A percentile compares a stretch with the other conserved stretches of the same genome.
These are phyloP conservation scores for Ajuga chamaepitys DNA, from an alignment of 257 asterid species.

Conservation along the genomic window DNA sequence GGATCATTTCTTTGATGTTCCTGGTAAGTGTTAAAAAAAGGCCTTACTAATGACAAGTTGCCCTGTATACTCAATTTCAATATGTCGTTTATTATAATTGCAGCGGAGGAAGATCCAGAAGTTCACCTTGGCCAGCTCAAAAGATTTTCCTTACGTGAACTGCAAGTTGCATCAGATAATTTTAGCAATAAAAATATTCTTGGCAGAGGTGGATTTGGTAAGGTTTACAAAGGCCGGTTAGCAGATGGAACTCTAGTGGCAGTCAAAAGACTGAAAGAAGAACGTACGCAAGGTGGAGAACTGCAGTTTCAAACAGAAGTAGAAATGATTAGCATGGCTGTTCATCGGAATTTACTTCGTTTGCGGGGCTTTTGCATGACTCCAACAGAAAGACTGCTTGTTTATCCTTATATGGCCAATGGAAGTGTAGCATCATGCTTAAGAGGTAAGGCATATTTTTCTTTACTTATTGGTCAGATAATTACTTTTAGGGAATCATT, in stretches of 20 bases:
- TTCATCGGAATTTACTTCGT: slow-evolving; percentile 78
- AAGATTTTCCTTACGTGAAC: slow-evolving; percentile 69
- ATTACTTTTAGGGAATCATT: background rate
- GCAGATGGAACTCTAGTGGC: slow-evolving; percentile 87
- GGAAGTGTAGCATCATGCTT: slow-evolving; percentile 97
- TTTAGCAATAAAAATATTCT: slow-evolving; percentile 70
- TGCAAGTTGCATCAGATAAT: slow-evolving; percentile 73
- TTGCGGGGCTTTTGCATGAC: slow-evolving; percentile 91
- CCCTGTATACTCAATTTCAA: background rate
- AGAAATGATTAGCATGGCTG: slow-evolving; percentile 91
- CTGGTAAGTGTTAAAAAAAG: slow-evolving; percentile 29
- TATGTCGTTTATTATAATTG: slow-evolving; percentile 9
- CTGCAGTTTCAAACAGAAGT: slow-evolving; percentile 89
- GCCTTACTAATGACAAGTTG: background rate
- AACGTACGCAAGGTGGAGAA: slow-evolving; percentile 81
- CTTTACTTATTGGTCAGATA: background rate
- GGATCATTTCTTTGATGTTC: slow-evolving; percentile 46
- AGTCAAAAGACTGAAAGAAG: slow-evolving; percentile 82
- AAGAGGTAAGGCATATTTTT: slow-evolving; percentile 48
- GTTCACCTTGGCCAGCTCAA: slow-evolving; percentile 90
- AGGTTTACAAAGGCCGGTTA: slow-evolving; percentile 85
- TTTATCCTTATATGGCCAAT: slow-evolving; percentile 86
- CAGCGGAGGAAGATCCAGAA: slow-evolving; percentile 96
- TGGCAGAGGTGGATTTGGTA: slow-evolving; percentile 85
- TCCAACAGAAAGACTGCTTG: slow-evolving; percentile 83